phyloP scores from a whole-genome alignment of 1,139 yeast genomes.

The Lodderomyces pseudojiufengensis region DNA sequence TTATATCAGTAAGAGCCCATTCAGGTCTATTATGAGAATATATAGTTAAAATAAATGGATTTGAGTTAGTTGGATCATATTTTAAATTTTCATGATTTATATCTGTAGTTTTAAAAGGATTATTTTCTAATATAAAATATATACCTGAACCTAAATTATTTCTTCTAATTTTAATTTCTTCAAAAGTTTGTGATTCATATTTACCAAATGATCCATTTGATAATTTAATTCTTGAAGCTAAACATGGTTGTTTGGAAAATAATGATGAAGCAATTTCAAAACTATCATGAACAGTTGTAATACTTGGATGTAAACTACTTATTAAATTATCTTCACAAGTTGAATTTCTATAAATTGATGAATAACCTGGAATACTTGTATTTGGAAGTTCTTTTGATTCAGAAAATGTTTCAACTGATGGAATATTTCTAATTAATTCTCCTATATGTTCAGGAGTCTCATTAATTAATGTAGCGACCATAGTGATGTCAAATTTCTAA shows the following conservation, averaged over 20 bases:
- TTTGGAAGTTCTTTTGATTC: too few species aligned
- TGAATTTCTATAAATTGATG: too few species aligned
- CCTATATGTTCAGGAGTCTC: too few species aligned
- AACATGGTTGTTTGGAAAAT: constrained; percentile 38
- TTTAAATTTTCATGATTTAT: constrained; percentile 25
- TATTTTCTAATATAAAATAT: constrained; percentile 46
- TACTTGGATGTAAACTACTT: constrained; percentile 3
- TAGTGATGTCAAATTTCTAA: too few species aligned
- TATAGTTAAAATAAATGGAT: constrained; percentile 31
- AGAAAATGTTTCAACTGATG: too few species aligned
- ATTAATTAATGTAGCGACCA: too few species aligned
- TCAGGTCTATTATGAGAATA: constrained; percentile 36
- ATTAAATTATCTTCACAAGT: background rate
- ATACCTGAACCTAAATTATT: constrained; percentile 63
- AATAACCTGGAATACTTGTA: too few species aligned
- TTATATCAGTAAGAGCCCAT: constrained; percentile 38
- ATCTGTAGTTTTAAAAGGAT: constrained; percentile 36
- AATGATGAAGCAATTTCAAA: constrained; percentile 40
- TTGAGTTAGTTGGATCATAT: constrained; percentile 20
- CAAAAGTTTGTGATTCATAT: constrained; percentile 49
- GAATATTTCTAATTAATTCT: too few species aligned
- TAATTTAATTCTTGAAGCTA: constrained; percentile 46
- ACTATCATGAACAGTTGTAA: constrained; percentile 38
- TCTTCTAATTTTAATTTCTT: constrained; percentile 37
- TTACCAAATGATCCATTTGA: constrained; percentile 39